Evolutionary conservation across 805 yeast genomes (phyloP), one percentile per base, ranked within the genome.

Genomic region (Barnettozyma botsteinii): DNA sequence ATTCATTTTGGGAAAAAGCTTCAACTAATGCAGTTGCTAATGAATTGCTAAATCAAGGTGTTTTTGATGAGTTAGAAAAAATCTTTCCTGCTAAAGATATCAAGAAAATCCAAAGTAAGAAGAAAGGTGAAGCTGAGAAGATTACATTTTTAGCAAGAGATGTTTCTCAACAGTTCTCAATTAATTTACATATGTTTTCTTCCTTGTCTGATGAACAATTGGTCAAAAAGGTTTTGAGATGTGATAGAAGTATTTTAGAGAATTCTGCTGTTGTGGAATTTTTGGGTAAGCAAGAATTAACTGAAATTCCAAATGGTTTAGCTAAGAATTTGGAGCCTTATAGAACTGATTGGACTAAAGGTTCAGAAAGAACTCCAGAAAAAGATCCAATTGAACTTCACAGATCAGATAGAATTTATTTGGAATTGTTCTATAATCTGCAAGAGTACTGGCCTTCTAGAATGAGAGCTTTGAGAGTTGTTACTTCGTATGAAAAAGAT

Each of bases 361-460:
- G 61, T 7, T 31, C 46, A 4, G 46, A 42, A 6, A 62, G 55
- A 0, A 59, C 61, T 30, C 60, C 87, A 0, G 84, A 77, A 39
- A 84, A 82, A 55, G 85, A 85, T 59, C 81, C 87, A 1, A 62
- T 64, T 24, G 93, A 85, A 38, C 70, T 93, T 43, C 89, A 89
- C 29, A 70, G 98, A 43, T 84, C 95, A 0, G 99, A 93, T 57
- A 76, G 88, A 52, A 65, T 93, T 6, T 93, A 77, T 55, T 64
- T 94, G 48, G 95, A 85, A 53, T 69, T 89, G 40, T 81, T 88
- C 53, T 85, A 80, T 59, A 87, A 93, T 51, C 64, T 93, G 52
- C 84, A 84, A 48, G 79, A 79, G 47, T 93, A 93, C 59, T 94
- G 99, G 99, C 76, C 80, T 46, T 78, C 96, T 2, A 75, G 99